Base-by-base conservation (phyloP, 2,329 filamentous ascomycete species). In the Stromatinia cepivora region DNA sequence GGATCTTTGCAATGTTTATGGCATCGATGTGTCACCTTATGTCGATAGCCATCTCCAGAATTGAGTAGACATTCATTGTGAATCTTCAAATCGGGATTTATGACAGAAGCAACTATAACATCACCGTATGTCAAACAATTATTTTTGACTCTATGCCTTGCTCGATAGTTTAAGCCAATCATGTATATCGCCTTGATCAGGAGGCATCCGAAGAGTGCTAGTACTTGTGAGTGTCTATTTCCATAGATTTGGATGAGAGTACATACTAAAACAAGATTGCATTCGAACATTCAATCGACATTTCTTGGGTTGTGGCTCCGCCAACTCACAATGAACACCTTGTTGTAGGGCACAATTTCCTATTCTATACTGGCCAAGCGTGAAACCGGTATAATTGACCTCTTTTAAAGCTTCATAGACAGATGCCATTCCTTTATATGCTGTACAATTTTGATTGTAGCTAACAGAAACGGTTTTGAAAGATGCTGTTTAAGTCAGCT, bases 51-150 rank as follows among this genome's bases (percentile, higher is more conserved):
- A 64, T 75, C 72, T 45, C 73, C 71, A 7, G 73, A 73, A 25
- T 75, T 75, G 45, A 75, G 70, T 22, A 74, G 54, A 45, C 72
- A 75, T 58, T 75, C 73, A 36, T 74, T 73, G 31, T 73, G 70
- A 22, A 75, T 68, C 50, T 75, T 74, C 25, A 75, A 58, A 28
- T 71, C 69, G 9, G 71, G 69, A 28, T 74, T 61, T 5, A 75
- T 70, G 17, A 75, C 73, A 9, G 73, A 75, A 22, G 73, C 70
- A 42, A 74, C 69, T 22, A 75, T 71, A 6, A 75, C 72, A 68
- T 75, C 71, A 42, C 72, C 73, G 66, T 72, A 73, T 6, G 73
- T 74, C 15, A 75, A 57, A 25, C 70, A 71, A 15, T 70, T 66
- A n/a, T 71, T 67, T 46, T 73, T 74, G 5, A 62, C 67, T 22